Evolutionary conservation across 306 rosid genomes (phyloP).

Genomic region (Quercus agrifolia): DNA sequence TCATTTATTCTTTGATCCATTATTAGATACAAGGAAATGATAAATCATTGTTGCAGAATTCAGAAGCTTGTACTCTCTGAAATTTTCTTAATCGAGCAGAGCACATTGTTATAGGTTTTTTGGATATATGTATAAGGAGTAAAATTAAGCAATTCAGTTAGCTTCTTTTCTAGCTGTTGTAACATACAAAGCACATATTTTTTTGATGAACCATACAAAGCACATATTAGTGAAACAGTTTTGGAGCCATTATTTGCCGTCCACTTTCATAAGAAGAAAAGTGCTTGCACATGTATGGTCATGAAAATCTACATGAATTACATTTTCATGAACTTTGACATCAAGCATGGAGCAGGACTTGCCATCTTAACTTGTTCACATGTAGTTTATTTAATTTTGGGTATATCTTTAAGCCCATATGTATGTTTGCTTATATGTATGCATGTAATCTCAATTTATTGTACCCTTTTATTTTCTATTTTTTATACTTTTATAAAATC

Average conservation of each 20-base stretch:
- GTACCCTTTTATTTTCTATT: neutral
- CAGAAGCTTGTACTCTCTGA: neutral
- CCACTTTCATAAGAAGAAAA: neutral
- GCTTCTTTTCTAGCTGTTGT: neutral
- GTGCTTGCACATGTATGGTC: neutral
- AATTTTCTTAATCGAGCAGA: neutral
- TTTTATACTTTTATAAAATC: neutral
- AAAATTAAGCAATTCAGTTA: neutral
- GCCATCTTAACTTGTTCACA: neutral
- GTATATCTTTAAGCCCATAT: neutral
- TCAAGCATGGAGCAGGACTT: neutral
- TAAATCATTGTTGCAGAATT: neutral
- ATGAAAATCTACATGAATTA: neutral
- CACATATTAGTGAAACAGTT: neutral
- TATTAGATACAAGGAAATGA: neutral
- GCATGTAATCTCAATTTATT: neutral
- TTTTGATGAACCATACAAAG: neutral
- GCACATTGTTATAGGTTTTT: neutral
- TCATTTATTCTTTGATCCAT: neutral
- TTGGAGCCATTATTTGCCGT: neutral
- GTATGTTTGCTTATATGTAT: neutral
- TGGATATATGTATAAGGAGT: neutral
- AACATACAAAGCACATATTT: neutral
- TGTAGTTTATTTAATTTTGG: no score
- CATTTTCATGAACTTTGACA: neutral